These are phyloP conservation scores for Drosera spatulata DNA, from an alignment of 179 eudicot genomes.

Conservation along the genomic window DNA sequence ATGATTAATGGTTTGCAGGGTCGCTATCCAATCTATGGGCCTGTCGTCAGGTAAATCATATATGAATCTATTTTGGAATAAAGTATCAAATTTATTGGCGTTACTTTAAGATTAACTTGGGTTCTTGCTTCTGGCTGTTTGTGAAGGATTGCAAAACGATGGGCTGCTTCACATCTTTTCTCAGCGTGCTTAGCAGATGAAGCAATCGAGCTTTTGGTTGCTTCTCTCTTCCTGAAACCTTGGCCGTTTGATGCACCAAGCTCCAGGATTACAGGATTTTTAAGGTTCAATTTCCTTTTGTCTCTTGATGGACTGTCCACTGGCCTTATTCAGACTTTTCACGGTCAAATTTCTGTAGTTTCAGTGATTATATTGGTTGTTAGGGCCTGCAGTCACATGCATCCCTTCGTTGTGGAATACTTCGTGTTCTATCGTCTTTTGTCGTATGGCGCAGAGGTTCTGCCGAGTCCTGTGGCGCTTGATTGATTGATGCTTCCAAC, in stretches of 20 bases:
- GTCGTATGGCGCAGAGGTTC: too few relatives aligned
- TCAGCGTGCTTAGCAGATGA: conserved; percentile 65
- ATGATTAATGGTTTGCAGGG: conserved; percentile 93
- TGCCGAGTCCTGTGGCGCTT: too few relatives aligned
- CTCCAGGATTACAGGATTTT: conserved; percentile 73
- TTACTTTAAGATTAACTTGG: neutral
- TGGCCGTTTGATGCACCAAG: conserved; percentile 66
- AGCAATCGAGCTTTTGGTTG: conserved; percentile 79
- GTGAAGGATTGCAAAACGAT: conserved; percentile 87
- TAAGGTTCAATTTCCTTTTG: conserved; percentile 37
- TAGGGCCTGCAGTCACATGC: too few relatives aligned
- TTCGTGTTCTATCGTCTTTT: too few relatives aligned
- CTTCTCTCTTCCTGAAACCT: conserved; percentile 68
- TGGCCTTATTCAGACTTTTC: neutral
- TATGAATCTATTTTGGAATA: too few relatives aligned
- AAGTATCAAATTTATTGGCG: too few relatives aligned
- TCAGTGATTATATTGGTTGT: too few relatives aligned
- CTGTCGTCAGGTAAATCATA: conserved; percentile 78
- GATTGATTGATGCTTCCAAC: too few relatives aligned
- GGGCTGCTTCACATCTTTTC: conserved; percentile 91
- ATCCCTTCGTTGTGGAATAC: too few relatives aligned
- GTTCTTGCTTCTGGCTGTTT: conserved; percentile 10
- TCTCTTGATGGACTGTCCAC: neutral
- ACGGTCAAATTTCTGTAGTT: too few relatives aligned
- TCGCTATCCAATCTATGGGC: conserved; percentile 70